A percentile compares a stretch with the other conserved stretches of the same genome.
phyloP scores from a whole-genome alignment of 495 filamentous ascomycete genomes.

The Penicillium canescens region DNA sequence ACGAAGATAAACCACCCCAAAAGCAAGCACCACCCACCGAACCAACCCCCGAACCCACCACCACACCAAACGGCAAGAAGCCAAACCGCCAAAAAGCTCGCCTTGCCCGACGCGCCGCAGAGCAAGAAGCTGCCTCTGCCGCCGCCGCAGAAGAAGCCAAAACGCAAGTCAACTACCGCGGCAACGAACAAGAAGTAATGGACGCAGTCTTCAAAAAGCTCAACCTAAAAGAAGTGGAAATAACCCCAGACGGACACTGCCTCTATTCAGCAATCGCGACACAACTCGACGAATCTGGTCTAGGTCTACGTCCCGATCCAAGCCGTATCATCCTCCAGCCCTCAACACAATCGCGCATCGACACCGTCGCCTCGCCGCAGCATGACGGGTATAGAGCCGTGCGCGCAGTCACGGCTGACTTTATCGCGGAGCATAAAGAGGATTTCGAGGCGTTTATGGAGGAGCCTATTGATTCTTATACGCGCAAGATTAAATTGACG shows the following conservation, averaged over 20 bases:
- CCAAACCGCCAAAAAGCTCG: constrained; percentile 90
- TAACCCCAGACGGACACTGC: constrained; percentile 91
- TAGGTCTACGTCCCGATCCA: constrained; percentile 50
- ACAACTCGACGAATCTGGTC: constrained; percentile 57
- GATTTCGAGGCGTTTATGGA: constrained; percentile 77
- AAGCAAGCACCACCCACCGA: constrained; percentile 7
- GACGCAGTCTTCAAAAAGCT: constrained; percentile 58
- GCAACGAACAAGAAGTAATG: constrained; percentile 71
- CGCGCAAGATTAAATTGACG: constrained; percentile 76
- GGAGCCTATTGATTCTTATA: constrained; percentile 73
- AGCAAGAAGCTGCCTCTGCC: constrained; percentile 65
- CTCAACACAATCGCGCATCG: constrained; percentile 41
- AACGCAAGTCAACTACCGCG: constrained; percentile 70
- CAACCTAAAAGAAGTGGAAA: constrained; percentile 70
- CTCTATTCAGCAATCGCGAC: constrained; percentile 92
- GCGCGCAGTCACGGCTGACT: constrained; percentile 54
- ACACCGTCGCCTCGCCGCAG: constrained; percentile 38
- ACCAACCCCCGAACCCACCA: constrained; percentile 8
- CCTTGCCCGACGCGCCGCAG: constrained; percentile 82
- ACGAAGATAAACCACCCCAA: constrained; percentile 8
- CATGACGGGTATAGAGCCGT: constrained; percentile 51
- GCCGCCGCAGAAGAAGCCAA: constrained; percentile 75
- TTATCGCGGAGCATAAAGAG: constrained; percentile 56
- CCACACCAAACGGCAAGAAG: constrained; percentile 55
- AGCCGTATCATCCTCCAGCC: constrained; percentile 37